These are phyloP conservation scores for Fusarium sp. DNA, from an alignment of 2,329 filamentous ascomycete species.

Conservation along the genomic window DNA sequence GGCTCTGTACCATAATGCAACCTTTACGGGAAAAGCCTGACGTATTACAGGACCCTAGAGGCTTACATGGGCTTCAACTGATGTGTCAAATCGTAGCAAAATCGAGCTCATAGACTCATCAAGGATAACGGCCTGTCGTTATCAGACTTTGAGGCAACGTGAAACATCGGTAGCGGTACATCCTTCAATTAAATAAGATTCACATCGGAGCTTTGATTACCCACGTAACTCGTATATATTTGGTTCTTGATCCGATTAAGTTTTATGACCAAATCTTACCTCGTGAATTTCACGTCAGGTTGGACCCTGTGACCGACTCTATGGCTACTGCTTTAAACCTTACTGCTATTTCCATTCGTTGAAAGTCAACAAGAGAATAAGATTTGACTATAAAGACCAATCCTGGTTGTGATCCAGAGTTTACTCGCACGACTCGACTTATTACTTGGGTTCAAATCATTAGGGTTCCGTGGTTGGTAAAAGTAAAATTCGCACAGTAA, in stretches of 20 bases:
- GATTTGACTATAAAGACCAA: not conserved
- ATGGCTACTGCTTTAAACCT: fast-evolving
- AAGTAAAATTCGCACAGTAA: not conserved
- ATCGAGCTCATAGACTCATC: not conserved
- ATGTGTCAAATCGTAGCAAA: not conserved
- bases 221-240: too few species aligned
- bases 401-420: too few species aligned
- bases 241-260: too few species aligned
- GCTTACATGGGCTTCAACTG: not conserved
- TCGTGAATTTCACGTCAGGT: not conserved
- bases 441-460: not conserved
- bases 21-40: not conserved
- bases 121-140: not conserved
- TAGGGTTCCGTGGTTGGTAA: not conserved
- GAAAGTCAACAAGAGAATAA: not conserved
- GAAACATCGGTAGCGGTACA: not conserved
- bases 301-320: fast-evolving
- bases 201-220: not conserved
- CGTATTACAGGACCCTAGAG: not conserved
- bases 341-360: not conserved
- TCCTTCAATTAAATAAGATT: not conserved
- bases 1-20: not conserved
- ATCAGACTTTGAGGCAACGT: not conserved
- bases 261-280: too few species aligned
- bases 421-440: not conserved